phyloP scores from a whole-genome alignment of 768 basidiomycete species.

The Tubosaeta sp. region DNA sequence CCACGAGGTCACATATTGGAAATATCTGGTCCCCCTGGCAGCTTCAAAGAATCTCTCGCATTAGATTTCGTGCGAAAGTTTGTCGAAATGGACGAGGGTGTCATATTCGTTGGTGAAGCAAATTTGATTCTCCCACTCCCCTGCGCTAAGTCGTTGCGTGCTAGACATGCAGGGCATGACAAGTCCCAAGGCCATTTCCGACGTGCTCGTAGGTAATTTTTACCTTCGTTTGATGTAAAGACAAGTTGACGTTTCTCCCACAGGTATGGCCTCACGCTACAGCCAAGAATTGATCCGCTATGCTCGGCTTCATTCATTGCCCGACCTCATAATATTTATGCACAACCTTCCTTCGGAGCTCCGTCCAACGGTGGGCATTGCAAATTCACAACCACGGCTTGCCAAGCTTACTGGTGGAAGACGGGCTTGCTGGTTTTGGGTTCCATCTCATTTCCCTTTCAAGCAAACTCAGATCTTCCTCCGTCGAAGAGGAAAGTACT shows the following conservation, averaged over 20 bases:
- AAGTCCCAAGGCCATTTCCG: slow-evolving; percentile 34
- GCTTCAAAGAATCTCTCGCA: slow-evolving; percentile 56
- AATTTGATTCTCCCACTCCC: background rate
- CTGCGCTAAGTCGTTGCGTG: slow-evolving; percentile 6
- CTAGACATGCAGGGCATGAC: slow-evolving; percentile 50
- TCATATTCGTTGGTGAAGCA: slow-evolving; percentile 59
- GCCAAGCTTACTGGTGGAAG: slow-evolving; percentile 26
- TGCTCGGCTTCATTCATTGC: slow-evolving; percentile 39
- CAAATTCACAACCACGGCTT: slow-evolving; percentile 9
- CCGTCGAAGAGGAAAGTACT: slow-evolving; percentile 38
- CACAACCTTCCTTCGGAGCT: slow-evolving; percentile 49
- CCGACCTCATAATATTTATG: slow-evolving; percentile 57
- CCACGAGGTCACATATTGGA: slow-evolving; percentile 60
- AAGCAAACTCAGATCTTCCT: slow-evolving; percentile 40
- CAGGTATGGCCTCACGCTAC: slow-evolving; percentile 42
- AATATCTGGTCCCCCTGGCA: slow-evolving; percentile 73
- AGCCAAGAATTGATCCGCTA: slow-evolving; percentile 23
- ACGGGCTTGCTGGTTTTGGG: slow-evolving; percentile 59
- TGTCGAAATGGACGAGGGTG: slow-evolving; percentile 43
- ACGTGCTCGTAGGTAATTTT: slow-evolving; percentile 23
- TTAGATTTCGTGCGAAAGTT: slow-evolving; percentile 47
- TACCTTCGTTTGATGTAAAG: slow-evolving; percentile 7
- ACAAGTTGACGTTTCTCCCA: slow-evolving; percentile 4
- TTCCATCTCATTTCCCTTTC: slow-evolving; percentile 67
- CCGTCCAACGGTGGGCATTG: slow-evolving; percentile 42